Evolutionary conservation across 208 protist genomes (phyloP), one percentile per base, ranked within the genome.

Genomic region (Leishmania lainsoni): DNA sequence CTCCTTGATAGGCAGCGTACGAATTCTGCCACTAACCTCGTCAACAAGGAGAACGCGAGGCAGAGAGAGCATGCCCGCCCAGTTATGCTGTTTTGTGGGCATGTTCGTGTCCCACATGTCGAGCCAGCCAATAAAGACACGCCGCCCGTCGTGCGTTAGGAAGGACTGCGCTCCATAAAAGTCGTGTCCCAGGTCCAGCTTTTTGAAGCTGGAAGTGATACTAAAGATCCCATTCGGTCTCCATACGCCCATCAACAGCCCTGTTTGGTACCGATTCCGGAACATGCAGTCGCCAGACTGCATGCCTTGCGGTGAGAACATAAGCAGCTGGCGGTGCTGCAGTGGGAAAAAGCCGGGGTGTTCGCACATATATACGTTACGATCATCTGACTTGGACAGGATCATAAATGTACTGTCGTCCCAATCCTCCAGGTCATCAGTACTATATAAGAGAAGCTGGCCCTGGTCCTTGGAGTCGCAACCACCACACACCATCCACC

Each of bases 361-460:
- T 66, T 91, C 87, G 82, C 87, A 91, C 90, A 90, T 91, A 76
- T 83, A 90, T 10, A 93, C 83, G 49, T 93, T 93, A 16, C 84
- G 80, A 42, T 93, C 88, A 17, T 93, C 88, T 1, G 81, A 81
- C 58, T 93, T 93, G 39, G 84, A 79, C 10, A 93, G 52, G 29
- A 93, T 83, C 35, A 83, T 90, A 79, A 86, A 91, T 48, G 81
- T 89, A 68, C 90, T 91, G 72, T 93, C 90, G 61, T 93, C 90
- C 88, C 90, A 93, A 63, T 93, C 90, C 63, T 93, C 87, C 17
- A 91, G 61, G 61, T 93, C 90, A 63, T 93, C 90, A 10, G 90
- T 93, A 74, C 75, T 90, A 73, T 93, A 91, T 3, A 93, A 83
- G n/a, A 93, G 81, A n/a, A 91, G 80, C 52, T 93, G 90, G 6